phyloP scores from a whole-genome alignment of 257 asterid species.

The Solanum pennellii region DNA sequence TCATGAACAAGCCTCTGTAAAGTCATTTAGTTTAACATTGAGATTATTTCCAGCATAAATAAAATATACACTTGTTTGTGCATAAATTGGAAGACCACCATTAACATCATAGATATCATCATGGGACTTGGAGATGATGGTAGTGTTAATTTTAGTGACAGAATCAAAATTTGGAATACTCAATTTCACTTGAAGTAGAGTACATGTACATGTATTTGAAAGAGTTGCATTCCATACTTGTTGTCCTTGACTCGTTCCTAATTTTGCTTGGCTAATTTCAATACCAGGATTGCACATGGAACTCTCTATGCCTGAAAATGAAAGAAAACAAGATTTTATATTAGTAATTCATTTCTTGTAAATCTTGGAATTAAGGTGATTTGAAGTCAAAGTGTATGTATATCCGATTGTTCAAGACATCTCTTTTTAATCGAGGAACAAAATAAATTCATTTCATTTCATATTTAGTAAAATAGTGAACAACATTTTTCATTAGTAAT shows the following conservation, averaged over 20 bases:
- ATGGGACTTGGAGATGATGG: not conserved
- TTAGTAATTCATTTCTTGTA: too few species aligned
- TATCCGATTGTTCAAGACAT: too few species aligned
- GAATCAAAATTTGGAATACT: not conserved
- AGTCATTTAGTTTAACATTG: not conserved
- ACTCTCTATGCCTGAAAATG: not conserved
- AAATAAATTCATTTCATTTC: too few species aligned
- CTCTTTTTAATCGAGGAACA: too few species aligned
- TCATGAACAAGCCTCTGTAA: not conserved
- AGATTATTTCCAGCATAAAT: not conserved
- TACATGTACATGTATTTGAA: not conserved
- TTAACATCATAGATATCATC: not conserved
- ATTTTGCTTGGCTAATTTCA: not conserved
- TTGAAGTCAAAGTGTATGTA: not conserved
- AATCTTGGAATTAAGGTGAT: not conserved
- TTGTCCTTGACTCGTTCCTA: not conserved
- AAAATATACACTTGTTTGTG: not conserved
- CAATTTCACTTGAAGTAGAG: not conserved
- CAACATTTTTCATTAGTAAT: too few species aligned
- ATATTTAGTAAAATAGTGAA: too few species aligned
- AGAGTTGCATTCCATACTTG: not conserved
- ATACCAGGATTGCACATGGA: not conserved
- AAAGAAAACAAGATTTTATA: not conserved
- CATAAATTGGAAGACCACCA: not conserved
- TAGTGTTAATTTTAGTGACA: not conserved